Percentiles rank a stretch among this genome's conserved stretches.
phyloP scores from a whole-genome alignment of 495 filamentous ascomycete genomes.

The Penicillium canescens region DNA sequence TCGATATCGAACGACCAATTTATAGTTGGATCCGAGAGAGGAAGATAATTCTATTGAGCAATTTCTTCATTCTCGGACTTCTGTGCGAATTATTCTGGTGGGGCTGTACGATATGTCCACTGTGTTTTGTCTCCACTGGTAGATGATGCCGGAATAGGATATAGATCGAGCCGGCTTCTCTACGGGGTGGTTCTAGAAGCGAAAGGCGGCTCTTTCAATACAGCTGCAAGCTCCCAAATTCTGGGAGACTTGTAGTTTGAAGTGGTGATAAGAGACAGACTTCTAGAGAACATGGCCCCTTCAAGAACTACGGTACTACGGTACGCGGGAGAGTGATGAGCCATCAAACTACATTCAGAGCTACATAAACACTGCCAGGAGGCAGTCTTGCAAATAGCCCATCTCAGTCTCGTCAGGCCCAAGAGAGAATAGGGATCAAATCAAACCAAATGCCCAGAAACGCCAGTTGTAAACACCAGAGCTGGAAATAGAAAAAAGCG shows the following conservation, averaged over 20 bases:
- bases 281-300: background rate
- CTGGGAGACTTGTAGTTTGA: no score
- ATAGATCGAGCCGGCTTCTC: background rate
- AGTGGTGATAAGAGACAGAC: background rate
- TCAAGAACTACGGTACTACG: background rate
- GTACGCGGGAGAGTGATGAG: constrained; percentile 4
- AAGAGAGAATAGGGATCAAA: constrained; percentile 48
- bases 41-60: background rate
- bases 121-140: constrained; percentile 1
- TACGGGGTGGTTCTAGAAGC: no score
- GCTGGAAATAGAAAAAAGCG: constrained; percentile 7
- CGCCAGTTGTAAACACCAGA: constrained; percentile 26
- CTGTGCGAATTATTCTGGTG: constrained; percentile 13
- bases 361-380: no score
- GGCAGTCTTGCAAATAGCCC: constrained; percentile 44
- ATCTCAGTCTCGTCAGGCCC: background rate
- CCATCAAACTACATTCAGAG: constrained; percentile 1
- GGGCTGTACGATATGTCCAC: constrained; percentile 2
- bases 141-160: background rate
- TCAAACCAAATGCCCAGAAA: constrained; percentile 53
- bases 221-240: no score
- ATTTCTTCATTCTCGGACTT: constrained; percentile 9
- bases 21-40: background rate
- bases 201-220: no score
- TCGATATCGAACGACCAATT: background rate